Evolutionary conservation across 208 protist species (phyloP).

Genomic region (Wallacemonas rigidus): DNA sequence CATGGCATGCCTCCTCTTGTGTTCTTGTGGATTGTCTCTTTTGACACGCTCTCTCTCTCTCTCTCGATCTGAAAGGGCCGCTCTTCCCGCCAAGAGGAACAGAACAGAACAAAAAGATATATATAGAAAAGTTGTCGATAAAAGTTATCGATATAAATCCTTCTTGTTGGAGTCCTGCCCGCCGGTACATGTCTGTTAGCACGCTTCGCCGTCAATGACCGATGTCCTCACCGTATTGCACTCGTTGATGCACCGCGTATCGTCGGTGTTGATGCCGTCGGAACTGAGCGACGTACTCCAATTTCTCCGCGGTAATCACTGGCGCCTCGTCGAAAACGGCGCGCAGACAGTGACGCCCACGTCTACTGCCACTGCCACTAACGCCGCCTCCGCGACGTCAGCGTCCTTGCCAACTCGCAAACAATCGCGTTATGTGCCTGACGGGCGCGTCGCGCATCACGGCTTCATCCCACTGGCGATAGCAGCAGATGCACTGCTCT

Average conservation of each 20-base stretch:
- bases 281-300: constrained; percentile 54
- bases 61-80: no score
- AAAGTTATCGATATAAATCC: no score
- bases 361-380: neutral
- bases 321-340: constrained; percentile 14
- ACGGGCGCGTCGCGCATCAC: constrained; percentile 23
- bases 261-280: constrained; percentile 56
- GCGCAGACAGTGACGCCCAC: neutral
- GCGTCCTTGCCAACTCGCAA: neutral
- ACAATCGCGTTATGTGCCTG: neutral
- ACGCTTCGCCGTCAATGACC: constrained; percentile 31
- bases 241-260: constrained; percentile 47
- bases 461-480: constrained; percentile 72
- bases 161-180: no score
- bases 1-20: no score
- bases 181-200: no score
- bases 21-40: no score
- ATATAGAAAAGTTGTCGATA: no score
- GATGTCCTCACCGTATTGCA: constrained; percentile 59
- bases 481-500: constrained; percentile 43
- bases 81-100: no score
- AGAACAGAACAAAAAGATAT: no score
- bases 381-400: neutral
- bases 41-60: no score
- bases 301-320: constrained; percentile 47